These are phyloP conservation scores for Bjerkandera adusta DNA, from an alignment of 1,284 basidiomycete genomes.

Conservation along the genomic window DNA sequence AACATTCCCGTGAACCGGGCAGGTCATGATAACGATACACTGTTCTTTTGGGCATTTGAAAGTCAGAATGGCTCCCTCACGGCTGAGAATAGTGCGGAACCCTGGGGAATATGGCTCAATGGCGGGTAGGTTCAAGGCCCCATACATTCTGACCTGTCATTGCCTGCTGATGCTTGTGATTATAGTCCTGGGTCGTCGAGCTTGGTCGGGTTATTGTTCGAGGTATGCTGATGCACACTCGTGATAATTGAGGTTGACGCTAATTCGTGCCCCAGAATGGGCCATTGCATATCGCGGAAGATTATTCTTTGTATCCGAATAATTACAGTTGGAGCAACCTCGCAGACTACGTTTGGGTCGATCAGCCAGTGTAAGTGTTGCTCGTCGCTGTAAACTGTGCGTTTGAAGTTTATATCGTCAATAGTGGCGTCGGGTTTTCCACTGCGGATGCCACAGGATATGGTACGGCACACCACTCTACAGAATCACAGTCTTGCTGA, in stretches of 20 bases:
- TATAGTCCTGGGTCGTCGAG: conserved; percentile 68
- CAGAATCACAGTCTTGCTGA: neutral
- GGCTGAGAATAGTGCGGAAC: conserved; percentile 34
- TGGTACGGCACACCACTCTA: conserved; percentile 33
- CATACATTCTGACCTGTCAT: conserved; percentile 35
- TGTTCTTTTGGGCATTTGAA: conserved; percentile 74
- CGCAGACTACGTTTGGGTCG: conserved; percentile 67
- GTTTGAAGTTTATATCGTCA: conserved; percentile 32
- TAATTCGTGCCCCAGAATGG: conserved; percentile 49
- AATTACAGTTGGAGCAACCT: conserved; percentile 54
- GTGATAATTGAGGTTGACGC: conserved; percentile 36
- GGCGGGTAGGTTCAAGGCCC: conserved; percentile 48
- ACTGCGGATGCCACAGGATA: conserved; percentile 61
- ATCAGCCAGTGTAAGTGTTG: conserved; percentile 51
- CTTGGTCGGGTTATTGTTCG: conserved; percentile 59
- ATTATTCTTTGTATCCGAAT: conserved; percentile 50
- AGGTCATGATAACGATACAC: conserved; percentile 55
- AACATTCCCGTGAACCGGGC: conserved; percentile 61
- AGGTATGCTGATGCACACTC: conserved; percentile 36
- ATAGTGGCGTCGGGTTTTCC: conserved; percentile 49
- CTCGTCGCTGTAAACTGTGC: neutral
- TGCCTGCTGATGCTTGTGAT: conserved; percentile 29
- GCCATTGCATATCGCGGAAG: conserved; percentile 51
- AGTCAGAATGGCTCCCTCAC: conserved; percentile 58
- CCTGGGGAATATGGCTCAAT: conserved; percentile 76